Evolutionary conservation across 345 rosid genomes (phyloP), one percentile per base, ranked within the genome.

Genomic region (Salix udensis): DNA sequence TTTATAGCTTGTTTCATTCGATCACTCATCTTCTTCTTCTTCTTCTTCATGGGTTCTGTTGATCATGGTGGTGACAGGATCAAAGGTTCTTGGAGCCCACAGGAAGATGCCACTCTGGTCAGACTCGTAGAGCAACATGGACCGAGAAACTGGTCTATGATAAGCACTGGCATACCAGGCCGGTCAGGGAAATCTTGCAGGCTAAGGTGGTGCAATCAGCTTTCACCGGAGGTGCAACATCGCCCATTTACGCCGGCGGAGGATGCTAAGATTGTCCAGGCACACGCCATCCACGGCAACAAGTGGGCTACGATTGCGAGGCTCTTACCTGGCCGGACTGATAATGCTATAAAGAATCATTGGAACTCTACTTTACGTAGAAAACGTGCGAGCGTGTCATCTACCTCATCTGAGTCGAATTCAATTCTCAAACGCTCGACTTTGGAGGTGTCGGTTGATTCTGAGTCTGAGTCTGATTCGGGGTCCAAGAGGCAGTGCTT

Each of bases 171-270:
- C 28, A 80, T 89, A 18, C 92, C 91, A 0, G 92, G 95, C 15
- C 82, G 95, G 3, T 86, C 91, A 0, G 92, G 95, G 3, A 91
- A 91, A 82, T 91, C 92, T 1, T 91, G 92, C 80, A 79, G 92
- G 11, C 81, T 91, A 4, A 78, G 95, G 2, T 89, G 95, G 95
- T 91, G 95, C 74, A 88, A 91, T 75, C 95, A 91, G 86, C 92
- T 91, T 62, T 80, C 90, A 31, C 91, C 92, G 10, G 64, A 79
- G 37, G 90, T 88, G 37, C 95, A 88, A 76, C 95, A 91, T 82
- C 91, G 88, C 1, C 89, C 91, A 1, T 89, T 89, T 44, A 84
- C 88, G 21, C 89, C 91, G 0, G 77, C 84, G 0, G 95, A 89
- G 85, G 95, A 91, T 53, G 82, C 84, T 5, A 36, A 74, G 69